phyloP scores from a whole-genome alignment of 371 early-diverging fungal genomes.

The Enteropsectra breve region DNA sequence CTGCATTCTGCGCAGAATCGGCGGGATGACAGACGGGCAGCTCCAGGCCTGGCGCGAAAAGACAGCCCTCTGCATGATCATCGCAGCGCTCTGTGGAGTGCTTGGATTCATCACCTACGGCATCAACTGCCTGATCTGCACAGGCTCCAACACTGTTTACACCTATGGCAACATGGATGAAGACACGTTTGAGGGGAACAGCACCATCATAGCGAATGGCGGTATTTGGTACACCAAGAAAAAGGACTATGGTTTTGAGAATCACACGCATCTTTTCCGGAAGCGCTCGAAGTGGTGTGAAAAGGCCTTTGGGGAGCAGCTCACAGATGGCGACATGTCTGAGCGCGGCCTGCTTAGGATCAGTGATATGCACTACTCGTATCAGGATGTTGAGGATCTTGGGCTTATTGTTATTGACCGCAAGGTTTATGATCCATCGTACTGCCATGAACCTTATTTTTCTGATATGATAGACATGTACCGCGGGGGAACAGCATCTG shows the following conservation, averaged over 20 bases:
- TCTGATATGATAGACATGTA: slow-evolving; percentile 41
- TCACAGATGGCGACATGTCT: slow-evolving; percentile 12
- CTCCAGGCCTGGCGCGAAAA: slow-evolving; percentile 62
- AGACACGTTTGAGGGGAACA: slow-evolving; percentile 30
- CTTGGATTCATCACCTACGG: slow-evolving; percentile 60
- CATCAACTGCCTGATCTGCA: slow-evolving; percentile 58
- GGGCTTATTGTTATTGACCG: slow-evolving; percentile 53
- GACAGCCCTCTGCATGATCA: slow-evolving; percentile 56
- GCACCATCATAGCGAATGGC: slow-evolving; percentile 52
- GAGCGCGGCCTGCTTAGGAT: slow-evolving; percentile 33
- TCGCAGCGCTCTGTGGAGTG: slow-evolving; percentile 50
- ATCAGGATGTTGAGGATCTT: slow-evolving; percentile 47
- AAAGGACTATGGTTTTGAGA: slow-evolving; percentile 16
- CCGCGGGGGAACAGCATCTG: slow-evolving; percentile 30
- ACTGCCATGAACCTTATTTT: slow-evolving; percentile 26
- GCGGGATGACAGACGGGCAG: slow-evolving; percentile 49
- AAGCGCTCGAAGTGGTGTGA: slow-evolving; percentile 44
- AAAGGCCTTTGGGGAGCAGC: slow-evolving; percentile 43
- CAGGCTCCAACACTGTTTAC: slow-evolving; percentile 34
- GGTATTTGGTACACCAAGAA: slow-evolving; percentile 40
- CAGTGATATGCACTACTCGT: slow-evolving; percentile 49
- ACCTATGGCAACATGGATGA: slow-evolving; percentile 44
- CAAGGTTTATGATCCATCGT: slow-evolving; percentile 55
- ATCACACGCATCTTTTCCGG: slow-evolving; percentile 36
- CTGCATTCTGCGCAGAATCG: slow-evolving; percentile 41